A percentile compares a stretch with the other conserved stretches of the same genome.
Evolutionary conservation across 352 stramenopile genomes (phyloP).

Genomic region (Phytophthora hibernalis): DNA sequence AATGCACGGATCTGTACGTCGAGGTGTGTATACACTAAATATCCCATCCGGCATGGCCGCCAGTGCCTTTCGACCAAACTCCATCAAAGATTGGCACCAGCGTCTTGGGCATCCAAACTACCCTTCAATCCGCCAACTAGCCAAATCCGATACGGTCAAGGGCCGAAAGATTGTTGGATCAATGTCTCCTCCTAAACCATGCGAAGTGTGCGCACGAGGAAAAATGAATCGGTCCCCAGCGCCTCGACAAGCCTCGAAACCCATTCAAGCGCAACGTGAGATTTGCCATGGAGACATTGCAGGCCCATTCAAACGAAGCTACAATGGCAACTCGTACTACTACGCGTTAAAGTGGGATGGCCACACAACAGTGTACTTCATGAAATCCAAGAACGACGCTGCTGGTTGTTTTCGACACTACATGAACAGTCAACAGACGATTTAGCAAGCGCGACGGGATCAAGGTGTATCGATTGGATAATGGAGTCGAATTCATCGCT

Average conservation of each 20-base stretch:
- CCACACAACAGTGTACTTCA: not conserved
- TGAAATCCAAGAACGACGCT: not conserved
- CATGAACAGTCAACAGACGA: no score
- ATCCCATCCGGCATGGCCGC: not conserved
- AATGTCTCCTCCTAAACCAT: not conserved
- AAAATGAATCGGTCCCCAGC: not conserved
- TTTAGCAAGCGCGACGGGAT: no score
- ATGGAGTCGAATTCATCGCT: no score
- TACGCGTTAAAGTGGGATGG: not conserved
- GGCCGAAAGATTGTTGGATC: not conserved
- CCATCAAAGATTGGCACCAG: constrained; percentile 3
- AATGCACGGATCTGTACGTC: not conserved
- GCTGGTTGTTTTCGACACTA: no score
- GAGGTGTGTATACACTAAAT: constrained; percentile 3
- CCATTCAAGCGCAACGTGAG: not conserved
- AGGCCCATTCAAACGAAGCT: not conserved
- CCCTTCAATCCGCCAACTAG: not conserved
- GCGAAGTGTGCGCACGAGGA: not conserved
- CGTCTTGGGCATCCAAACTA: not conserved
- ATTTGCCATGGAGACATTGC: constrained; percentile 9
- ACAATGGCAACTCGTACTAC: not conserved
- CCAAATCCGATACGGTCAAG: not conserved
- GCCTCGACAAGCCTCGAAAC: not conserved
- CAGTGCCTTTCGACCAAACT: not conserved
- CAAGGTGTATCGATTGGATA: no score